Conservation (phyloP, 2,329 filamentous ascomycete genomes). For the Xylaria sp. region DNA sequence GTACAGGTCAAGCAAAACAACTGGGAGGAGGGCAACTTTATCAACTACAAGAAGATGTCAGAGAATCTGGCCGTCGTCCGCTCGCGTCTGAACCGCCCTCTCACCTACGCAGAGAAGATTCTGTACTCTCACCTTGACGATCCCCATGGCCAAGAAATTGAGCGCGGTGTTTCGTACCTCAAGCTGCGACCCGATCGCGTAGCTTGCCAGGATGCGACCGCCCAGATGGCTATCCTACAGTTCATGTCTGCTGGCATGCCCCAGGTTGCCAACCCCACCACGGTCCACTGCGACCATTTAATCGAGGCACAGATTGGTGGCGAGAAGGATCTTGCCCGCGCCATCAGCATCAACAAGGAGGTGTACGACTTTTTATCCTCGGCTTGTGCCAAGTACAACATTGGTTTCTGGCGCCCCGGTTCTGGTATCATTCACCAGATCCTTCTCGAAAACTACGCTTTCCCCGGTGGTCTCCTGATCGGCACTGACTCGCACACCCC, state of each 20-base stretch:
- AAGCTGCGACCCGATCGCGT: constrained; percentile 97
- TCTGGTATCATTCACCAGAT: constrained; percentile 99
- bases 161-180: constrained; percentile 94
- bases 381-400: constrained; percentile 98
- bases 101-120: constrained; percentile 98
- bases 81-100: constrained; percentile 86
- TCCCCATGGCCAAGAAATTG: constrained; percentile 93
- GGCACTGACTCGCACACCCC: constrained; percentile 98
- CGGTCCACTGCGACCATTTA: constrained; percentile 98
- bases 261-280: constrained; percentile 90
- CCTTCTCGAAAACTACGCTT: constrained; percentile 97
- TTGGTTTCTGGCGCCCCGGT: constrained; percentile 98
- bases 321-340: constrained; percentile 90
- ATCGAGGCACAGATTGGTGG: constrained; percentile 97
- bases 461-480: constrained; percentile 97
- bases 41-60: constrained; percentile 99
- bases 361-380: constrained; percentile 97
- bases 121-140: constrained; percentile 99
- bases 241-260: constrained; percentile 99
- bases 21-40: constrained; percentile 95
- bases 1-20: constrained; percentile 88
- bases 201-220: constrained; percentile 98
- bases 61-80: constrained; percentile 96
- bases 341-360: constrained; percentile 96
- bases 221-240: constrained; percentile 99